A percentile compares a stretch with the other conserved stretches of the same genome.
Evolutionary conservation across 2,329 filamentous ascomycete genomes (phyloP).

Genomic region (Aspergillus sp.): DNA sequence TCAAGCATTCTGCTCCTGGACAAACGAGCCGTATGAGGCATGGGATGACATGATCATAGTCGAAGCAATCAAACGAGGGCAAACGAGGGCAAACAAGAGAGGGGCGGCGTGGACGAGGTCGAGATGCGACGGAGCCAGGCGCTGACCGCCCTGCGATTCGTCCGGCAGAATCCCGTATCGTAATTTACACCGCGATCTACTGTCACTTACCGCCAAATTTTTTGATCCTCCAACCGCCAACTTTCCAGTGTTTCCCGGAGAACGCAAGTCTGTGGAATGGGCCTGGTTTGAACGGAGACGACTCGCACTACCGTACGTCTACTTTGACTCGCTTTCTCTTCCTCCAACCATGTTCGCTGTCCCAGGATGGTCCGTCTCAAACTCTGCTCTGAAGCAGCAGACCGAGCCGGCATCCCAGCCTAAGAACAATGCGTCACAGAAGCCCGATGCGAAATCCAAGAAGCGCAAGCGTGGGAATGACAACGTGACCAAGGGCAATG

Average conservation of each 20-base stretch:
- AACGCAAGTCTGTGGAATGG: not conserved
- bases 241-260: not conserved
- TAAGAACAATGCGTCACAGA: constrained; percentile 41
- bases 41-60: no score
- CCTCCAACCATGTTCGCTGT: constrained; percentile 70
- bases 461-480: constrained; percentile 42
- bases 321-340: not conserved
- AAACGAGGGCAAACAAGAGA: no score
- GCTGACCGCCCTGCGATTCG: not conserved
- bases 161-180: not conserved
- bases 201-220: constrained; percentile 7
- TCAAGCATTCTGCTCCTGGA: not conserved
- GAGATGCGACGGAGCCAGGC: no score
- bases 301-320: not conserved
- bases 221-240: constrained; percentile 2
- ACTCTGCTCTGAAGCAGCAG: constrained; percentile 63
- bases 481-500: constrained; percentile 57
- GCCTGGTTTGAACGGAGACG: not conserved
- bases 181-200: not conserved
- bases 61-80: no score
- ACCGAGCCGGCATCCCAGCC: constrained; percentile 48
- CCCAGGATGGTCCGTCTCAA: constrained; percentile 78
- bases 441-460: constrained; percentile 28
- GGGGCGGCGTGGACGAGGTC: no score
- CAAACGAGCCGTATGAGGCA: no score